Conservation (phyloP, 257 asterid genomes). For the Striga asiatica region DNA sequence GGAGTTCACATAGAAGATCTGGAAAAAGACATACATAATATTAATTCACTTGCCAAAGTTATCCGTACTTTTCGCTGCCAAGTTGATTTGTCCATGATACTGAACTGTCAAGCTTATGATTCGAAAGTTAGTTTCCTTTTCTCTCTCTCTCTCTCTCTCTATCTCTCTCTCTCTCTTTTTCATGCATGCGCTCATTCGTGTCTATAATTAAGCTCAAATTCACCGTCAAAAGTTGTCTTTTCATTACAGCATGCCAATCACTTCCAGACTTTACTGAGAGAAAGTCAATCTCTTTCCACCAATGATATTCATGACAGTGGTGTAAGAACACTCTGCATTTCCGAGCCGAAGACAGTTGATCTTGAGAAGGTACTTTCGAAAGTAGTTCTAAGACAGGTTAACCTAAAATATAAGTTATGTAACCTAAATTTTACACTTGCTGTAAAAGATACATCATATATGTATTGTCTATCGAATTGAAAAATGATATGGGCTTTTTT, state of each 20-base stretch:
- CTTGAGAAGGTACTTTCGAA: slow-evolving; percentile 65
- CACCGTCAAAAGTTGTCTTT: background rate
- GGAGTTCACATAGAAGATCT: slow-evolving; percentile 47
- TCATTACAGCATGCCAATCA: slow-evolving; percentile 61
- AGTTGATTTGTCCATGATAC: slow-evolving; percentile 66
- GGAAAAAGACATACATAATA: slow-evolving; percentile 63
- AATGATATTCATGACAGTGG: slow-evolving; percentile 68
- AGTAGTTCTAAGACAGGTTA: too few relatives aligned
- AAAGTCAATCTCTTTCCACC: slow-evolving; percentile 55
- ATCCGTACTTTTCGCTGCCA: slow-evolving; percentile 72
- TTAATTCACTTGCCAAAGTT: slow-evolving; percentile 73
- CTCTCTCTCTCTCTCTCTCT: background rate
- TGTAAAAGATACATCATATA: background rate
- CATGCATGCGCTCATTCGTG: background rate
- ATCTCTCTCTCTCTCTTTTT: background rate
- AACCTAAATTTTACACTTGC: background rate
- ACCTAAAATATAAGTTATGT: background rate
- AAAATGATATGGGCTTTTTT: background rate
- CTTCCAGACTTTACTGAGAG: slow-evolving; percentile 69
- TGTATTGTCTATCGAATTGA: background rate
- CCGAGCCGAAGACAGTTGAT: slow-evolving; percentile 44
- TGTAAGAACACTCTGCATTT: slow-evolving; percentile 76
- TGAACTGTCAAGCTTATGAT: slow-evolving; percentile 78
- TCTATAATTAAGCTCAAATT: slow-evolving; percentile 8
- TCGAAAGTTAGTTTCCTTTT: slow-evolving; percentile 38